Evolutionary conservation across 2,329 filamentous ascomycete species (phyloP), one percentile per base, ranked within the genome.

Genomic region (Talaromyces verruculosus): DNA sequence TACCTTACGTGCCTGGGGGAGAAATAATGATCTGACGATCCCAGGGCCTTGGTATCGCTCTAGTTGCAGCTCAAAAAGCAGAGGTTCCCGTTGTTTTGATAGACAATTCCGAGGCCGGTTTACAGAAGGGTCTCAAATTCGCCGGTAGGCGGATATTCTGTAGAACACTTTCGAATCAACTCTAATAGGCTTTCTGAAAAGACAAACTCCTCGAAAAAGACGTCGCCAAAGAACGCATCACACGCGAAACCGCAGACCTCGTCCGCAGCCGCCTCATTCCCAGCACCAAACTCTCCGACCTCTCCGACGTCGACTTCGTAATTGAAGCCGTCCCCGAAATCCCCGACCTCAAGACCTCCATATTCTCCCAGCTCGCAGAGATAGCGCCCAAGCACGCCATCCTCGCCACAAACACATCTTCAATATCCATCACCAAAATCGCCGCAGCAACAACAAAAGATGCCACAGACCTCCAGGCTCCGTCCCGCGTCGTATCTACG

Each of bases 241-340:
- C 92, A 10, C 89, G 93, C 77, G 88, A 91, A 59, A 88, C 94
- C 70, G 92, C 95, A 22, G 87, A 92, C 71, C 84, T 88, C 59
- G 87, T 90, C 33, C 88, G 91, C 33, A 86, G 85, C 11, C 87
- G 90, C 35, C 83, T 99, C 68, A 85, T 80, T 0, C 80, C 91
- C 8, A 89, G 87, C 62, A 92, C 91, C 17, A 87, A 87, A 19
- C 86, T 98, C 71, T 90, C 93, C 55, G 86, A 89, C 66, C 87
- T 98, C 25, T 87, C 87, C 30, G 85, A 88, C n/a, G 91, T 93
- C 41, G 95, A 99, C 81, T 97, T 99, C 78, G 90, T 99, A 65
- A 98, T 99, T 74, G 95, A 99, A 82, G 95, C 95, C 17, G 93
- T 99, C 8, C 95, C 95, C 41, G 93, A 97, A 83, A 94, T 97